Evolutionary conservation across 1,139 yeast genomes (phyloP).

Genomic region (Geotrichum cucujoidarum): DNA sequence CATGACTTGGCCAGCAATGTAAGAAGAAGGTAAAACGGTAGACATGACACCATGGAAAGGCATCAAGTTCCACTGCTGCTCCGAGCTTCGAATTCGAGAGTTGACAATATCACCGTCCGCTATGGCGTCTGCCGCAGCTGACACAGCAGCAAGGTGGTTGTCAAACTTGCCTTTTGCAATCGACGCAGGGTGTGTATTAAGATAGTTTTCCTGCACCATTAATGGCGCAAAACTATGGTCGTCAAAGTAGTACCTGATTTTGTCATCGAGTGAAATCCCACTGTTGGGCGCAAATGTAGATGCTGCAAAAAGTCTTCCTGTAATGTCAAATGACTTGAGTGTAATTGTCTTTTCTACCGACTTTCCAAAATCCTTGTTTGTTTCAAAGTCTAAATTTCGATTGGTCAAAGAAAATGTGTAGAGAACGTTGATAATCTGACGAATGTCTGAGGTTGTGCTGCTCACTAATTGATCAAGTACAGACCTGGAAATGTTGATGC

Average conservation of each 20-base stretch:
- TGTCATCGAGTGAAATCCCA: constrained; percentile 61
- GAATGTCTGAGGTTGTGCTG: constrained; percentile 82
- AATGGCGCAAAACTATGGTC: constrained; percentile 93
- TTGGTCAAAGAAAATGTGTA: constrained; percentile 73
- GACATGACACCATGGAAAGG: constrained; percentile 92
- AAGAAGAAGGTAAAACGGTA: constrained; percentile 72
- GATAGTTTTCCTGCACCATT: constrained; percentile 92
- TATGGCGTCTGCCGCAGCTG: constrained; percentile 80
- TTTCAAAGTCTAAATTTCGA: constrained; percentile 56
- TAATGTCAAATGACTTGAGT: constrained; percentile 87
- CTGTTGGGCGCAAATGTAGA: constrained; percentile 54
- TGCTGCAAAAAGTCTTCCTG: constrained; percentile 63
- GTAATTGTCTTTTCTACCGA: constrained; percentile 86
- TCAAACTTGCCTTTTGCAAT: constrained; percentile 18
- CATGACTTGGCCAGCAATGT: constrained; percentile 65
- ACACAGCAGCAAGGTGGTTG: constrained; percentile 57
- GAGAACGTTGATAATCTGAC: constrained; percentile 86
- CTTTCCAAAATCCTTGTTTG: constrained; percentile 47
- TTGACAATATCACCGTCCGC: constrained; percentile 79
- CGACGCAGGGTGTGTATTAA: constrained; percentile 53
- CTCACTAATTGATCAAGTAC: constrained; percentile 80
- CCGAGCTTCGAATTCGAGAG: constrained; percentile 75
- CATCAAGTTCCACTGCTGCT: constrained; percentile 92
- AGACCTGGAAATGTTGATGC: constrained; percentile 70
- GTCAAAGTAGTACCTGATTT: constrained; percentile 83